Conservation (phyloP, 768 basidiomycete genomes). For the Trametes cubensis region DNA sequence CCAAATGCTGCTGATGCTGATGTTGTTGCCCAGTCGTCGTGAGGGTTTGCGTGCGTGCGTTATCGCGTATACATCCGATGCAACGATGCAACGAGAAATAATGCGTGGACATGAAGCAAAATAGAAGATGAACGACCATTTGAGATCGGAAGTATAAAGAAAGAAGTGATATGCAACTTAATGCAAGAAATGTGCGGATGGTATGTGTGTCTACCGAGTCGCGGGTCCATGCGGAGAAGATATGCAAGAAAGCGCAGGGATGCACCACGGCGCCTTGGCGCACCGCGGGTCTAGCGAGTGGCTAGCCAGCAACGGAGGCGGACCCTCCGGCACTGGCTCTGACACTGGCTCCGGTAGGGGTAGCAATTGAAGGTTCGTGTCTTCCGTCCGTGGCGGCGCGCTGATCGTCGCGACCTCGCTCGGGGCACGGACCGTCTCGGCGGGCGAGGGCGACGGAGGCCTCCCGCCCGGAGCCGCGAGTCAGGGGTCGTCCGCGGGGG, state of each 20-base stretch:
- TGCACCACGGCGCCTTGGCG: constrained; percentile 16
- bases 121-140: too few species aligned
- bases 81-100: background rate
- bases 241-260: constrained; percentile 14
- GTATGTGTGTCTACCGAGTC: background rate
- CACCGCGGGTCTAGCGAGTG: constrained; percentile 19
- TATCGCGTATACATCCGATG: background rate
- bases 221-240: constrained; percentile 1
- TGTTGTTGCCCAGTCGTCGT: background rate
- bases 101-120: background rate
- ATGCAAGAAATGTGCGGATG: background rate
- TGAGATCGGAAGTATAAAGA: too few species aligned
- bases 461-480: constrained; percentile 14
- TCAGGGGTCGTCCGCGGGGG: constrained; percentile 42
- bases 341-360: too few species aligned
- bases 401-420: background rate
- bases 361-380: background rate
- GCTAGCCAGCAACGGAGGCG: constrained; percentile 17
- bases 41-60: background rate
- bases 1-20: background rate
- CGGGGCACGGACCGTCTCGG: background rate
- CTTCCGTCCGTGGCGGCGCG: background rate
- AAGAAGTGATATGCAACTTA: background rate
- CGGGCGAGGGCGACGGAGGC: background rate
- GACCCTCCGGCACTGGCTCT: background rate